Evolutionary conservation across 352 stramenopile species (phyloP).

Genomic region (Globisporangium canariense): DNA sequence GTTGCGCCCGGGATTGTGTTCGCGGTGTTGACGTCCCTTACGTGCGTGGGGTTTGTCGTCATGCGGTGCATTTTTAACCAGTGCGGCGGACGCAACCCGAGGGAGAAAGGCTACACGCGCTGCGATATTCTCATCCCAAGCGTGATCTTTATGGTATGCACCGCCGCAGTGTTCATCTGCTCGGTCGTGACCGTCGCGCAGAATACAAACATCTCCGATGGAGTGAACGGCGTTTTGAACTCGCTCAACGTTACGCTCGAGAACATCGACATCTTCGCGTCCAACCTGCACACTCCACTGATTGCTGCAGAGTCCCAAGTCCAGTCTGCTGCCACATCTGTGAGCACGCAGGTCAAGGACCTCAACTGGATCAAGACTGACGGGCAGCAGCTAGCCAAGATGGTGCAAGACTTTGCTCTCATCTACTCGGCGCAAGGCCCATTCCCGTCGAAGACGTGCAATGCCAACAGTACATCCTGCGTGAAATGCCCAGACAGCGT

Average conservation of each 20-base stretch:
- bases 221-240: conserved; percentile 54
- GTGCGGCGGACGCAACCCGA: conserved; percentile 68
- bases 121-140: conserved; percentile 70
- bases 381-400: conserved; percentile 42
- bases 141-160: conserved; percentile 60
- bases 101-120: conserved; percentile 76
- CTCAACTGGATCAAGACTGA: conserved; percentile 55
- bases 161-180: conserved; percentile 77
- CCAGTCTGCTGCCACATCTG: conserved; percentile 32
- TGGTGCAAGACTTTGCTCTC: conserved; percentile 52
- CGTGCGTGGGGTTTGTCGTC: conserved; percentile 58
- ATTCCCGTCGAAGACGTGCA: conserved; percentile 50
- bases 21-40: conserved; percentile 54
- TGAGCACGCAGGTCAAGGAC: conserved; percentile 36
- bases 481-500: conserved; percentile 49
- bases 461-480: conserved; percentile 41
- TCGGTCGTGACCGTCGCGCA: conserved; percentile 66
- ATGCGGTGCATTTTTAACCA: conserved; percentile 80
- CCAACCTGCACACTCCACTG: conserved; percentile 56
- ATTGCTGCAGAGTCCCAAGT: conserved; percentile 40
- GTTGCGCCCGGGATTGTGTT: conserved; percentile 72
- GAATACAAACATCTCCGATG: conserved; percentile 80
- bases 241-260: conserved; percentile 69
- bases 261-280: conserved; percentile 73
- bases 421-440: conserved; percentile 54